These are phyloP conservation scores for Monosporascus sp. DNA, from an alignment of 2,329 filamentous ascomycete genomes.

Conservation along the genomic window DNA sequence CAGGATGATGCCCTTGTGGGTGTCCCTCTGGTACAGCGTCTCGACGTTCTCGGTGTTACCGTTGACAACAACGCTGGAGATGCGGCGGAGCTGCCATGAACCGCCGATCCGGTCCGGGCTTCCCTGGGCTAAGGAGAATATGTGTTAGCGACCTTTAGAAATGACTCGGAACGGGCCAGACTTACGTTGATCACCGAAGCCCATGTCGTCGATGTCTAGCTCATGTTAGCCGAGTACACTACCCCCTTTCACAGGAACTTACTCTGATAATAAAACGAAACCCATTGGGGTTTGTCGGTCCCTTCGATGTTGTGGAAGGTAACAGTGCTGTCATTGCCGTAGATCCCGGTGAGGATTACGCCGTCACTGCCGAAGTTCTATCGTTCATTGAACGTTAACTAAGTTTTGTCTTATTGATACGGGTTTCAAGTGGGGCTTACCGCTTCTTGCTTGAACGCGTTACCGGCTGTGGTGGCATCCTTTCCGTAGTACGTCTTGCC, in stretches of 20 bases:
- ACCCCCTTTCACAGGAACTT: not conserved
- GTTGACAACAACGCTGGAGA: constrained; percentile 56
- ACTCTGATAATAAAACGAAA: constrained; percentile 54
- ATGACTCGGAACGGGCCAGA: not conserved
- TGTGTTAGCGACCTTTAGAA: not conserved
- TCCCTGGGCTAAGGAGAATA: constrained; percentile 36
- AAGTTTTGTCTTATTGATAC: not conserved
- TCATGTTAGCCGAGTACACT: not conserved
- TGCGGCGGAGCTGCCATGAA: constrained; percentile 53
- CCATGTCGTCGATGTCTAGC: constrained; percentile 53
- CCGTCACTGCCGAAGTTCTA: constrained; percentile 43
- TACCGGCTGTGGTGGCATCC: constrained; percentile 39
- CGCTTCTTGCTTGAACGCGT: constrained; percentile 52
- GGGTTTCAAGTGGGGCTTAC: constrained; percentile 6
- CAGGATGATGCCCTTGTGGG: constrained; percentile 55
- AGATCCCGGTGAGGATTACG: constrained; percentile 46
- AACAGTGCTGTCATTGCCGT: constrained; percentile 50
- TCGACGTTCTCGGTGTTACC: constrained; percentile 45
- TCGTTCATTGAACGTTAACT: constrained; percentile 8
- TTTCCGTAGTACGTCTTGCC: constrained; percentile 43
- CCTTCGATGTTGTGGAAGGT: constrained; percentile 46
- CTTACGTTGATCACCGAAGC: constrained; percentile 48
- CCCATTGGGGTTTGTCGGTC: constrained; percentile 48
- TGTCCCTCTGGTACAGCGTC: constrained; percentile 48
- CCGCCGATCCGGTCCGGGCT: constrained; percentile 56